phyloP scores from a whole-genome alignment of 129 eudicot species.

The Tagetes erecta region DNA sequence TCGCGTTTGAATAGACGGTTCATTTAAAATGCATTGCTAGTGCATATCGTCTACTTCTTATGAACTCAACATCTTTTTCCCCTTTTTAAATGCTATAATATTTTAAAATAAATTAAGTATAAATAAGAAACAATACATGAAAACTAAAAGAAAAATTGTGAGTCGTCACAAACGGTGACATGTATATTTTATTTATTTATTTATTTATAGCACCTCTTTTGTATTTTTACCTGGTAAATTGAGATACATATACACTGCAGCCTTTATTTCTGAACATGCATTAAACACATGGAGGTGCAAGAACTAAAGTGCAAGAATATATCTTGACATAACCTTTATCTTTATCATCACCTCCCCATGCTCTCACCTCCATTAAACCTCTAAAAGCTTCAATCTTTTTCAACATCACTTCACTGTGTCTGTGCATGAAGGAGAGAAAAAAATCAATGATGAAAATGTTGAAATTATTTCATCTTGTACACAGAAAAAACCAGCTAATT shows the following conservation, averaged over 20 bases:
- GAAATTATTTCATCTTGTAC: conserved; percentile 15
- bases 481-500: conserved; percentile 7
- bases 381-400: conserved; percentile 25
- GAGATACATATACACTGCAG: conserved; percentile 34
- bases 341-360: conserved; percentile 23
- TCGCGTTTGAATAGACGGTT: too few species aligned
- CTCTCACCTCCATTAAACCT: conserved; percentile 32
- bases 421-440: neutral
- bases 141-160: conserved; percentile 1
- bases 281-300: conserved; percentile 37
- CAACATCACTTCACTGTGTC: conserved; percentile 15
- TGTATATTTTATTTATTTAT: conserved; percentile 7
- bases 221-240: conserved; percentile 24
- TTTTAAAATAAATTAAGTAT: neutral
- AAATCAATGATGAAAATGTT: conserved; percentile 18
- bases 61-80: too few species aligned
- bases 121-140: neutral
- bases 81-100: neutral
- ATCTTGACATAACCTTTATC: conserved; percentile 18
- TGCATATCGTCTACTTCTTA: too few species aligned
- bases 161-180: conserved; percentile 28
- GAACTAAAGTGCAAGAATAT: conserved; percentile 23
- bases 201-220: neutral
- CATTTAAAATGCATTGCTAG: too few species aligned
- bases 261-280: conserved; percentile 31